Base-by-base conservation (phyloP, 1,284 basidiomycete genomes). In the Tylopilus orsonianus region DNA sequence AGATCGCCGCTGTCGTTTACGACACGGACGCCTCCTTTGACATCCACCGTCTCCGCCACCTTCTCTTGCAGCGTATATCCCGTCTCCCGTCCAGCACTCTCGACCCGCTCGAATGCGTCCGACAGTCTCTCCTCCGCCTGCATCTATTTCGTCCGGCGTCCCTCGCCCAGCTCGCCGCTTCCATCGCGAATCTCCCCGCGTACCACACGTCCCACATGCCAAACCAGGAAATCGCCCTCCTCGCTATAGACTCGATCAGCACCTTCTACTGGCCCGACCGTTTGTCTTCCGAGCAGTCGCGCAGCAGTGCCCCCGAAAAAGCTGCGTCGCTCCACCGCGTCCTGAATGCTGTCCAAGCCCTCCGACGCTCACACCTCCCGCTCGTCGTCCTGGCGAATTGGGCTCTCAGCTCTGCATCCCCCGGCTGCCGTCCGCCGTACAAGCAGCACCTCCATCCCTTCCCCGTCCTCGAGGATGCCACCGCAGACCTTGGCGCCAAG, bases 231-330 rank as follows among this genome's bases (percentile, higher is more conserved):
- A 75, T 89, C 16, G 81, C 79, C 12, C 60, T 89, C 44, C 62
- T 90, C 22, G 81, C 79, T 13, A 70, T 93, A 34, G 90, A 93
- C 66, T 87, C 87, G 7, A 69, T 90, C 48, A 86, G 84, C 62
- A 64, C 86, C 0, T 90, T 87, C 62, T 81, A 87, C 67, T 91
- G 89, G 88, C 56, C 74, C 8, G 88, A 93, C 62, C 80, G 85
- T 32, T 83, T 81, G 61, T 70, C 73, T 33, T 64, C 70, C 27
- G 88, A 90, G 61, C 80, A 82, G 53, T 56, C 73, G 44, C 75
- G 71, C 37, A 56, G 59, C 18, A 53, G 50, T 44, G 45, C 48
- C 10, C 43, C 47, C 29, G 49, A 46, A 39, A 62, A 54, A 35
- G 46, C 30, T 52, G 55, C 46, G 42, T 58, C 54, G 44, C 43